phyloP scores from a whole-genome alignment of 768 basidiomycete genomes.

The Russula vinacea region DNA sequence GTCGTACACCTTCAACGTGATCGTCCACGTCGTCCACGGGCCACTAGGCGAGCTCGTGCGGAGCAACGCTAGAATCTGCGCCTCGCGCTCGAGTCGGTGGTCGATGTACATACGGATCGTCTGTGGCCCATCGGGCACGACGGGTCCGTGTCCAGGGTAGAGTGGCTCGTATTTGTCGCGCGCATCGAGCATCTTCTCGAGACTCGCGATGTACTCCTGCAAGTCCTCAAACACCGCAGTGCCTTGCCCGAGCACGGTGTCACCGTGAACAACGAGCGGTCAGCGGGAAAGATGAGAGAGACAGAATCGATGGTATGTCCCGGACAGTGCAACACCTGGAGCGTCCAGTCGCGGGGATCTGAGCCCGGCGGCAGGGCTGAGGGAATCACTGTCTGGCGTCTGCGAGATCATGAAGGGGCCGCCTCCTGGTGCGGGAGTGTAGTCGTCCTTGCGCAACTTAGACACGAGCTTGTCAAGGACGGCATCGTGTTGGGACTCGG shows the following conservation, averaged over 20 bases:
- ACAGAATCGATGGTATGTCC: conserved; percentile 91
- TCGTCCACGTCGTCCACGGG: conserved; percentile 60
- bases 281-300: conserved; percentile 63
- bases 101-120: conserved; percentile 69
- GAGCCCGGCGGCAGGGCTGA: conserved; percentile 28
- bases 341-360: conserved; percentile 32
- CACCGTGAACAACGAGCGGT: conserved; percentile 80
- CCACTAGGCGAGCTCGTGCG: conserved; percentile 37
- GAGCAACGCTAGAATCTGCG: conserved; percentile 62
- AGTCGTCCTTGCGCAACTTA: conserved; percentile 45
- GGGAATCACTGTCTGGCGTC: conserved; percentile 52
- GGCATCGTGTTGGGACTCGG: conserved; percentile 35
- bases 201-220: conserved; percentile 59
- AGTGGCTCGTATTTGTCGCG: conserved; percentile 44
- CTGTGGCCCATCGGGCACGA: conserved; percentile 58
- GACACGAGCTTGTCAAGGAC: conserved; percentile 43
- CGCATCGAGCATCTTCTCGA: conserved; percentile 50
- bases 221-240: conserved; percentile 89
- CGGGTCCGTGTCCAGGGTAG: conserved; percentile 91
- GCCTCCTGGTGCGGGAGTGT: conserved; percentile 44
- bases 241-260: conserved; percentile 87
- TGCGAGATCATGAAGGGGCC: conserved; percentile 54
- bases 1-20: conserved; percentile 67
- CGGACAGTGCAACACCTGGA: conserved; percentile 78
- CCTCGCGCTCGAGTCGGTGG: conserved; percentile 79